phyloP scores from a whole-genome alignment of 2,329 filamentous ascomycete genomes.

The Fusarium ambrosium region DNA sequence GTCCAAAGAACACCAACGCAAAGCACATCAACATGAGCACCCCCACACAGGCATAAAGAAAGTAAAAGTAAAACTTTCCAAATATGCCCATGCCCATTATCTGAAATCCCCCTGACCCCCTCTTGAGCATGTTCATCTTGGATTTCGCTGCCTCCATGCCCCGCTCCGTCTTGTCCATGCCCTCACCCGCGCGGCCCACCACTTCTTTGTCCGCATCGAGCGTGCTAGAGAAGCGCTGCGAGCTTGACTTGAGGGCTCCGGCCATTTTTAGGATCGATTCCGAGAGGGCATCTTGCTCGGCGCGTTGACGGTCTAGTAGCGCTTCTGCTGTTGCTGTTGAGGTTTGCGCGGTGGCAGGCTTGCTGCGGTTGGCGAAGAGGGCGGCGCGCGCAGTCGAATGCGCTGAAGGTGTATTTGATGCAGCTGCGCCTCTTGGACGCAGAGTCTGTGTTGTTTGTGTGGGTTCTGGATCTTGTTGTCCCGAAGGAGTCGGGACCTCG shows the following conservation, averaged over 20 bases:
- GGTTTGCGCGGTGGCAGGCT: constrained; percentile 53
- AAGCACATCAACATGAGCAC: constrained; percentile 84
- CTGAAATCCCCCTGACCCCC: constrained; percentile 89
- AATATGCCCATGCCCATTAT: constrained; percentile 84
- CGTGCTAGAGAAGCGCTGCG: constrained; percentile 77
- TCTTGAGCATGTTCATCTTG: constrained; percentile 81
- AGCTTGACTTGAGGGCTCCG: constrained; percentile 79
- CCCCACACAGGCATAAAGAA: constrained; percentile 85
- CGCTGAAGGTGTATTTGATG: constrained; percentile 40
- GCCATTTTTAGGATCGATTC: constrained; percentile 86
- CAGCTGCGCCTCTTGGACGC: constrained; percentile 49
- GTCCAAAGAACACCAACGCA: constrained; percentile 85
- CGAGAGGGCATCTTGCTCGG: constrained; percentile 87
- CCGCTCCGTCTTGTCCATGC: constrained; percentile 81
- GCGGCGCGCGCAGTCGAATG: constrained; percentile 58
- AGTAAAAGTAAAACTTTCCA: not conserved
- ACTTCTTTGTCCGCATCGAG: constrained; percentile 81
- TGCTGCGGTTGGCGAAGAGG: constrained; percentile 59
- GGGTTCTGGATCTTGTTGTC: constrained; percentile 28
- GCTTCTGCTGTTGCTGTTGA: constrained; percentile 74
- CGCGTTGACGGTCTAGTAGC: constrained; percentile 80
- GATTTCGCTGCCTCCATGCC: constrained; percentile 83
- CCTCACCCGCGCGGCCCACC: constrained; percentile 77
- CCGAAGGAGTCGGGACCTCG: constrained; percentile 21
- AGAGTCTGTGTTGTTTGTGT: constrained; percentile 54